These are phyloP conservation scores for Xanthoceras sorbifolium DNA, from an alignment of 345 rosid species.

Conservation along the genomic window DNA sequence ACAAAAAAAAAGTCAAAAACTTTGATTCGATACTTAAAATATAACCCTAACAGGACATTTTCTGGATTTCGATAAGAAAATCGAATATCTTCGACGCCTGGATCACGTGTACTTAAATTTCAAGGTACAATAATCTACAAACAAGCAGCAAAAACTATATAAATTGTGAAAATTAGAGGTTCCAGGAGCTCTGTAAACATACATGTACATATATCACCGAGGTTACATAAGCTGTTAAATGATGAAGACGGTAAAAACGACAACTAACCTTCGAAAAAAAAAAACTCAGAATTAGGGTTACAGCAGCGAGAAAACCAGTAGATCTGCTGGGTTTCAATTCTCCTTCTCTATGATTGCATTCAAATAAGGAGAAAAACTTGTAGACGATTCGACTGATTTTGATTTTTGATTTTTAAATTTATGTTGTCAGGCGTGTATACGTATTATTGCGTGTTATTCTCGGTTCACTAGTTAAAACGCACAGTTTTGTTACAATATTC, in stretches of 20 bases:
- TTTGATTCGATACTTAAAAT: neutral
- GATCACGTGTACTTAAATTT: neutral
- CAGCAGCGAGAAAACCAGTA: neutral
- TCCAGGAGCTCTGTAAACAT: neutral
- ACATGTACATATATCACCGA: neutral
- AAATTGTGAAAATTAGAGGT: neutral
- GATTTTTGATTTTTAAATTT: neutral
- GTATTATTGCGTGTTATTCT: neutral
- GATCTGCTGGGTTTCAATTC: neutral
- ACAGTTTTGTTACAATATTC: neutral
- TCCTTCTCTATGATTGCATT: neutral
- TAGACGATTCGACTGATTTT: neutral
- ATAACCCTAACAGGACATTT: neutral
- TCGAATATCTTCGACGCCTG: neutral
- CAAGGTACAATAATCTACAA: neutral
- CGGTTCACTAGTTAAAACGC: neutral
- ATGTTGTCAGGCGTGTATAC: neutral
- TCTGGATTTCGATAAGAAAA: neutral
- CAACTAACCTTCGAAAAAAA: neutral
- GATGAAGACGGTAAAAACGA: neutral
- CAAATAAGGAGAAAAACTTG: neutral
- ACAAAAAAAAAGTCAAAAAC: neutral
- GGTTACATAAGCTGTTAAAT: neutral
- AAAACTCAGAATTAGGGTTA: conserved; percentile 10
- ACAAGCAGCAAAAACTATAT: neutral